Evolutionary conservation across 148 eudicot genomes (phyloP), one percentile per base, ranked within the genome.

Genomic region (Polygonum aviculare): DNA sequence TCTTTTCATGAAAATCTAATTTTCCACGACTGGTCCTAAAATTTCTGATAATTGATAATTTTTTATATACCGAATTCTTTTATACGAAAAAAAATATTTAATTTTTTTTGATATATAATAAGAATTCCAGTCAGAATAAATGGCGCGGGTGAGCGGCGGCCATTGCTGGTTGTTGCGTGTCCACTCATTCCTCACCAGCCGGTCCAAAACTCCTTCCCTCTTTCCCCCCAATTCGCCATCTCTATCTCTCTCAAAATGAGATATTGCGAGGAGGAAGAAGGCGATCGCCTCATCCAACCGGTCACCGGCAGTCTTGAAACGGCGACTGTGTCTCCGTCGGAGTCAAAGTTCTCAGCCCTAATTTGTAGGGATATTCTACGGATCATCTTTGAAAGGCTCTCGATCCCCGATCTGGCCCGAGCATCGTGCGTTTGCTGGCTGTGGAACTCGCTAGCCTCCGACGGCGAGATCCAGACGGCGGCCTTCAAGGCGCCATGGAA

Each of bases 401-500:
- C 93, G 2, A 47, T 87, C 14, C 12, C 79, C 72, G 97, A 93
- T 81, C 78, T 95, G 21, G 96, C 94, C 0, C 89, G 94, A 7
- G 84, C 97, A 8, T 89, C 97, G 18, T 91, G 94, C 83, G 98
- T 93, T 9, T 90, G 90, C 74, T 74, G 87, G 69, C 45, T 81
- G 1, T 95, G 99, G 99, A 47, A 31, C 74, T 59, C 79, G 19
- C 78, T 95, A 38, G 97, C 98, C 54, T 88, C 97, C 12, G 97
- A 91, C 35, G 75, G 88, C 26, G 94, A 93, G 7, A 79, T 95
- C 33, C 84, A 84, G 78, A 84, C 81, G 31, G 85, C 85, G 49
- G 82, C 90, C 74, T 95, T 95, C 76, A 87, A 47, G 77, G 78
- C 90, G 35, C 97, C 94, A 0, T 93, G 99, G 99, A 87, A 80